A percentile compares a stretch with the other conserved stretches of the same genome.
These are phyloP conservation scores for Fusarium phyllophilum DNA, from an alignment of 2,329 filamentous ascomycete genomes.

Conservation along the genomic window DNA sequence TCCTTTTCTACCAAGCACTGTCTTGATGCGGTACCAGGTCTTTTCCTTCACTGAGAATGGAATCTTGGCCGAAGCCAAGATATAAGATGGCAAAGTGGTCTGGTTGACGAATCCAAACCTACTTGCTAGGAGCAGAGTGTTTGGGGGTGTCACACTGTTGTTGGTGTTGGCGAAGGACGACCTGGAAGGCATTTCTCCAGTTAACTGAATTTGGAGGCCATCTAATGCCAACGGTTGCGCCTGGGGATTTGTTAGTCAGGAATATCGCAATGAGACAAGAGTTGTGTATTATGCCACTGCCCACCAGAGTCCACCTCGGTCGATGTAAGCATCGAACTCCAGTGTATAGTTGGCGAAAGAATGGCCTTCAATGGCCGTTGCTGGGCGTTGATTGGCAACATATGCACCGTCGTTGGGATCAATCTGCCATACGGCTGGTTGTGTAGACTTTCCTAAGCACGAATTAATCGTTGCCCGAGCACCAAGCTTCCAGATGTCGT, in stretches of 20 bases:
- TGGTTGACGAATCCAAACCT: conserved; percentile 8
- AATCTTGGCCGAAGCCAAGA: neutral
- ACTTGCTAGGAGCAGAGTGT: neutral
- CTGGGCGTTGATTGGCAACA: neutral
- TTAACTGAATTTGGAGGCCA: conserved; percentile 3
- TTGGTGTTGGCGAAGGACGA: conserved; percentile 5
- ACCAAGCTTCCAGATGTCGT: conserved; percentile 4
- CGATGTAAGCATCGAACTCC: conserved; percentile 3
- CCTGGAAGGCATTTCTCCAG: neutral
- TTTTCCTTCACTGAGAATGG: conserved; percentile 4
- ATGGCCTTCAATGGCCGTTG: neutral
- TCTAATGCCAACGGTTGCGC: neutral
- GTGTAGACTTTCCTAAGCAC: neutral
- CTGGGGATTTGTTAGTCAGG: neutral
- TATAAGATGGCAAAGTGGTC: conserved; percentile 4
- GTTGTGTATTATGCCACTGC: neutral
- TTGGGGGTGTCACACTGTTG: neutral
- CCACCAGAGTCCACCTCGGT: conserved; percentile 7
- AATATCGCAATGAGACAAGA: neutral
- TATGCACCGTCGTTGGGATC: neutral
- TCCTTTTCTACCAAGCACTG: neutral
- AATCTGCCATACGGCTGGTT: conserved; percentile 1
- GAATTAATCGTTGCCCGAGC: neutral
- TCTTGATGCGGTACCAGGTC: conserved; percentile 1
- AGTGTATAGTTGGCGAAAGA: conserved; percentile 3